Conservation (phyloP, 2,329 filamentous ascomycete species). For the Pseudocercospora musae region DNA sequence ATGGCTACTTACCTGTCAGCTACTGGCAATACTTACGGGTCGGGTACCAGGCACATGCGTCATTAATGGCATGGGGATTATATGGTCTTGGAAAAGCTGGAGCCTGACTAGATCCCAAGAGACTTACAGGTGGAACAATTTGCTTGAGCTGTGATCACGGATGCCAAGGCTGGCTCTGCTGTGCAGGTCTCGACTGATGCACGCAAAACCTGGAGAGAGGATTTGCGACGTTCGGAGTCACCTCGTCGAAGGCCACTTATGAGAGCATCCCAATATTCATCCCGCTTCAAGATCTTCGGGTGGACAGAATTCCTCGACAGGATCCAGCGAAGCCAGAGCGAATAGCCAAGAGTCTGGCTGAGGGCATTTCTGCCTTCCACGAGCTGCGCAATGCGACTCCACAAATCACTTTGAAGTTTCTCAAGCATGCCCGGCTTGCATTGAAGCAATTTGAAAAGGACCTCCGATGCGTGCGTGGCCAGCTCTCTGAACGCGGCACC, state of each 20-base stretch:
- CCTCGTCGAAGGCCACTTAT: constrained; percentile 41
- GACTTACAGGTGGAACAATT: not conserved
- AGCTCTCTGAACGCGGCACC: constrained; percentile 11
- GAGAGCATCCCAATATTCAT: constrained; percentile 42
- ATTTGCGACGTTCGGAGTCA: constrained; percentile 46
- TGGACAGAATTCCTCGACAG: constrained; percentile 7
- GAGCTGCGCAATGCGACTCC: constrained; percentile 17
- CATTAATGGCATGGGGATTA: not conserved
- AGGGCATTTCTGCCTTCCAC: constrained; percentile 5
- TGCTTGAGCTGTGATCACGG: not conserved
- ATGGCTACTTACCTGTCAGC: constrained; percentile 5
- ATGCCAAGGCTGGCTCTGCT: constrained; percentile 5
- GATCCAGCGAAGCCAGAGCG: constrained; percentile 30
- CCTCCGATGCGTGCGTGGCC: constrained; percentile 11
- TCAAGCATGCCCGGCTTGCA: not conserved
- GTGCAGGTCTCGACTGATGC: constrained; percentile 38
- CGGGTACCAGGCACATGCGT: not conserved
- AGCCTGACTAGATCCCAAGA: not conserved
- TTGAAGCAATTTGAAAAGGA: constrained; percentile 10
- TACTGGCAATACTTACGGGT: not conserved
- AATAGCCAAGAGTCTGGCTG: constrained; percentile 23
- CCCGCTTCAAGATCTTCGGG: constrained; percentile 7
- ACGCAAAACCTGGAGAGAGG: constrained; percentile 45
- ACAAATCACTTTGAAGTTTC: constrained; percentile 11
- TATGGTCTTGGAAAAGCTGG: not conserved